Evolutionary conservation across 257 asterid species (phyloP).

Genomic region (Striga asiatica): DNA sequence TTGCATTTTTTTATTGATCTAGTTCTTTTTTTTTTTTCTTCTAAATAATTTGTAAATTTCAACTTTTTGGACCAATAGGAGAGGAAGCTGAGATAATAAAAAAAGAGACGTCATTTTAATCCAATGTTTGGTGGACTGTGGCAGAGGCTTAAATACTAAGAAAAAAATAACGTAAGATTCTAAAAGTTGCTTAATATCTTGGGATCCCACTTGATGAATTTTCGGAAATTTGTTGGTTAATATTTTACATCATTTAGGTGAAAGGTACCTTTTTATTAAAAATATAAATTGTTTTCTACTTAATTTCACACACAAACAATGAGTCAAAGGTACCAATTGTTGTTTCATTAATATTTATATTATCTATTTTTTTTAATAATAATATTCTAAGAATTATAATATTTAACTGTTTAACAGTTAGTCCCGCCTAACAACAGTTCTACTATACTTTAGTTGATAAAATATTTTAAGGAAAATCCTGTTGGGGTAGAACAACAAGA

Average conservation of each 20-base stretch:
- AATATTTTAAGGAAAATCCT: too few species aligned
- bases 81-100: constrained; percentile 22
- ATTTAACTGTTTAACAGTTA: too few species aligned
- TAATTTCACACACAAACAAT: constrained; percentile 20
- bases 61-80: constrained; percentile 52
- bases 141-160: constrained; percentile 49
- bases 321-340: constrained; percentile 27
- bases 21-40: constrained; percentile 6
- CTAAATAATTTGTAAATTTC: constrained; percentile 32
- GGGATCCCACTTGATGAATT: constrained; percentile 35
- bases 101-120: constrained; percentile 14
- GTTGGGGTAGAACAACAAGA: too few species aligned
- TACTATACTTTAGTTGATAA: neutral
- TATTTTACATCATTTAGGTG: constrained; percentile 81
- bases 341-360: neutral
- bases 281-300: constrained; percentile 19
- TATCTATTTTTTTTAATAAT: constrained; percentile 8
- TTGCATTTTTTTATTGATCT: constrained; percentile 18
- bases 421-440: neutral
- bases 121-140: constrained; percentile 43
- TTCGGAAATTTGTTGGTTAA: constrained; percentile 42
- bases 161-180: constrained; percentile 14
- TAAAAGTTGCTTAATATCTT: constrained; percentile 34
- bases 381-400: constrained; percentile 19
- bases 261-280: constrained; percentile 35